Base-by-base conservation (phyloP, 2,329 filamentous ascomycete genomes). In the Exophiala aquamarina region DNA sequence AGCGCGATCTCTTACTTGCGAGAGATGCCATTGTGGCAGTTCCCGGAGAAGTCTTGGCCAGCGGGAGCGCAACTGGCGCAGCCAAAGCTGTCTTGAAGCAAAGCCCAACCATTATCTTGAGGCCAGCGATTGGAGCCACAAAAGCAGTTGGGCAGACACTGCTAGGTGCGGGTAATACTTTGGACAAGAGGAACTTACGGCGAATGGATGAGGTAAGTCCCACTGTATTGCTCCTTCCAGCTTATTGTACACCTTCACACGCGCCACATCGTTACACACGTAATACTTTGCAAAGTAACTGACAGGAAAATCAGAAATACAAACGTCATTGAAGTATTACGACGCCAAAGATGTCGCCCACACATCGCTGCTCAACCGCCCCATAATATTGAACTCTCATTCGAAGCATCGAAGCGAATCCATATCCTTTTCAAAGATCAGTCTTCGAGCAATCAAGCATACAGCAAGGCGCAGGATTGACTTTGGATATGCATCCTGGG, bases 21-120 rank as follows among this genome's bases (percentile, higher is more conserved):
- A 78, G 85, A 47, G 90, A 98, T 68, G 93, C 92, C 8, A 89
- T 98, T 48, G 92, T 98, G 59, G 93, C 92, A 1, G 89, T 98
- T 19, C 92, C 93, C 1, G 88, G 86, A 0, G 92, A 97, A 64
- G 81, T 95, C 1, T 85, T 95, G 75, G 90, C 96, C 61, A 90
- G 87, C 60, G 81, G 83, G 17, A 90, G 82, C 49, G 91, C 92
- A 1, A 81, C 83, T 33, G 89, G 88, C 2, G 89, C 87, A 1
- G 89, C 89, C 11, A 83, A 75, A 61, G 91, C 86, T 1, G 83
- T 98, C 14, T 77, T 85, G 51, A 85, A 80, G 65, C 82, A 88
- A 58, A 90, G 91, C 21, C 93, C 93, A n/a, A 96, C 91, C 0
- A 89, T 97, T 15, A 86, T 98, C 41, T 81, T 98, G 58, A 76